phyloP scores from a whole-genome alignment of 1,139 yeast species.

The Kodamaea alishanica region DNA sequence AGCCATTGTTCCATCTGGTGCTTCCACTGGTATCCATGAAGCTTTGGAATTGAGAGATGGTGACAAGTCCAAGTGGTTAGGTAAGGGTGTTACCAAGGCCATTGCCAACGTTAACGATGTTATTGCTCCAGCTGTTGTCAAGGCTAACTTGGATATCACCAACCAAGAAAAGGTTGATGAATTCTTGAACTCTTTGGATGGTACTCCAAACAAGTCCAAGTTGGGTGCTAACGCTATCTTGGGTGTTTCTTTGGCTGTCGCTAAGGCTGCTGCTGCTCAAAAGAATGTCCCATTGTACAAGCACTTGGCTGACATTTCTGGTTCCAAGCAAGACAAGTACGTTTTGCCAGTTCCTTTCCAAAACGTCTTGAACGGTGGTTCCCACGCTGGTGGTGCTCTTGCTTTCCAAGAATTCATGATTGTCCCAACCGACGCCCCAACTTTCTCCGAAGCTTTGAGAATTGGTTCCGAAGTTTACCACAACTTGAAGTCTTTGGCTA shows the following conservation, averaged over 20 bases:
- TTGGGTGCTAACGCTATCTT: slow-evolving; percentile 95
- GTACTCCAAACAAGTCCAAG: slow-evolving; percentile 91
- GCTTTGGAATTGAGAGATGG: slow-evolving; percentile 95
- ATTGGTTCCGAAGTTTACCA: slow-evolving; percentile 97
- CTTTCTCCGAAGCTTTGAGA: slow-evolving; percentile 91
- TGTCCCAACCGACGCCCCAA: slow-evolving; percentile 83
- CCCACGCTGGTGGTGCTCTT: slow-evolving; percentile 98
- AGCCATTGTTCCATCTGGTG: slow-evolving; percentile 95
- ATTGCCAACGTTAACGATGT: slow-evolving; percentile 84
- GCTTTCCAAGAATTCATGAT: slow-evolving; percentile 99
- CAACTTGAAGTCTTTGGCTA: slow-evolving; percentile 83
- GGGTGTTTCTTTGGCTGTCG: slow-evolving; percentile 90
- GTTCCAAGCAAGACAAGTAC: slow-evolving; percentile 52
- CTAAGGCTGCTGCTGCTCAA: slow-evolving; percentile 94
- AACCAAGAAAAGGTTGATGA: slow-evolving; percentile 79
- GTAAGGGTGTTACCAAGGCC: slow-evolving; percentile 93
- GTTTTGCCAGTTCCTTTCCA: slow-evolving; percentile 95
- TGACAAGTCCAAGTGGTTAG: slow-evolving; percentile 90
- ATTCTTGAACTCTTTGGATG: slow-evolving; percentile 75
- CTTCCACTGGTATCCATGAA: slow-evolving; percentile 93
- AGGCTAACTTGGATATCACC: slow-evolving; percentile 68
- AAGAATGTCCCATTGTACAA: slow-evolving; percentile 81
- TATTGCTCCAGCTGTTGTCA: slow-evolving; percentile 84
- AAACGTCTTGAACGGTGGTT: slow-evolving; percentile 97
- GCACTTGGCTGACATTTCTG: slow-evolving; percentile 74